Percentiles rank a stretch among this genome's conserved stretches.
phyloP scores from a whole-genome alignment of 495 filamentous ascomycete species.

The Neurospora sp. region DNA sequence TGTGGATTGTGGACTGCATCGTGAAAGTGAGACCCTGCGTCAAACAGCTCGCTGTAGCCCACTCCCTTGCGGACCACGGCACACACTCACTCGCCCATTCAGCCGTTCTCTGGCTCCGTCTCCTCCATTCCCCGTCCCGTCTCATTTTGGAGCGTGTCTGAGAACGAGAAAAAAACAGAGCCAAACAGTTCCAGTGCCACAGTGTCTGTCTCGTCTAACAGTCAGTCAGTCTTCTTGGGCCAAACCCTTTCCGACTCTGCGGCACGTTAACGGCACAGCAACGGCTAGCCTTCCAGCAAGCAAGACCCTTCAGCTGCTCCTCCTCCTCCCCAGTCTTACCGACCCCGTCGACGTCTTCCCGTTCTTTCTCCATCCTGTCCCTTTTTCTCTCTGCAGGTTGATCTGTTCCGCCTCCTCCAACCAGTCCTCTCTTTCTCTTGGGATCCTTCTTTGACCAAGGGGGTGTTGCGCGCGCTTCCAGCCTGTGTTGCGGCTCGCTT shows the following conservation, averaged over 20 bases:
- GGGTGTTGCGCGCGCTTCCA: not conserved
- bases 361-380: not conserved
- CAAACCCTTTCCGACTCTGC: not conserved
- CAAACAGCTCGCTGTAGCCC: not conserved
- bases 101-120: not conserved
- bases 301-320: not conserved
- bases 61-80: not conserved
- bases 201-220: not conserved
- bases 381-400: not conserved
- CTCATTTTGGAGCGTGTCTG: not conserved
- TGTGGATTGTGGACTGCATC: not conserved
- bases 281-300: not conserved
- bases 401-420: not conserved
- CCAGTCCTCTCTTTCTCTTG: not conserved
- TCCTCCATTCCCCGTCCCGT: not conserved
- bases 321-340: not conserved
- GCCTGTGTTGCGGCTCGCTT: not conserved
- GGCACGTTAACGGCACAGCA: not conserved
- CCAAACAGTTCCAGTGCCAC: not conserved
- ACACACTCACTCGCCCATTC: not conserved
- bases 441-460: not conserved
- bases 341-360: not conserved
- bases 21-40: not conserved
- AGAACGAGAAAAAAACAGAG: not conserved
- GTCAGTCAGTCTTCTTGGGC: not conserved